phyloP scores from a whole-genome alignment of 192 early-diverging fungal species.

The Radiomyces spectabilis region DNA sequence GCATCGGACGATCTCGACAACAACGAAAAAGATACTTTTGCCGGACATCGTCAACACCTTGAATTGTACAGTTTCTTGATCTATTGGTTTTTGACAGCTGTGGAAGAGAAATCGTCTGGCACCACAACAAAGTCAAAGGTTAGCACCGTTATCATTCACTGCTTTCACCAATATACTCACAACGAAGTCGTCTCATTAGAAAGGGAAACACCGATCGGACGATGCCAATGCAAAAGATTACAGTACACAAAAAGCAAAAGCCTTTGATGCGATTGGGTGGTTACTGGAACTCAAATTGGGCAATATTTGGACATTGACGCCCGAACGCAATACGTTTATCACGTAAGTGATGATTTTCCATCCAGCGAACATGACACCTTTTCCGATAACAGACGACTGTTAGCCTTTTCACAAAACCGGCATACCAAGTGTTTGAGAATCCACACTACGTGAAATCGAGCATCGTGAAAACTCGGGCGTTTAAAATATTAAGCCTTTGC shows the following conservation, averaged over 20 bases:
- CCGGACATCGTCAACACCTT: constrained; percentile 53
- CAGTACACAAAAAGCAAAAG: constrained; percentile 46
- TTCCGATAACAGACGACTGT: too few relatives aligned
- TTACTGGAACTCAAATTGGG: constrained; percentile 56
- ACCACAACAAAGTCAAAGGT: constrained; percentile 23
- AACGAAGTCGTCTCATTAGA: neutral
- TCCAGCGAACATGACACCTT: too few relatives aligned
- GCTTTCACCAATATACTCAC: neutral
- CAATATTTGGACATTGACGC: constrained; percentile 62
- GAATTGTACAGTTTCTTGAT: constrained; percentile 82
- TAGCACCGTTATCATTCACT: too few relatives aligned
- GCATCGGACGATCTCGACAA: constrained; percentile 52
- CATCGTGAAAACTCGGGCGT: constrained; percentile 49
- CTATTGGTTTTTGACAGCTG: constrained; percentile 70
- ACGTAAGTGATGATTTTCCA: constrained; percentile 35
- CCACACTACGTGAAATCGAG: constrained; percentile 54
- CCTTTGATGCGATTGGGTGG: constrained; percentile 43
- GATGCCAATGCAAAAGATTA: constrained; percentile 39
- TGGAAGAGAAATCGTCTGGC: constrained; percentile 45
- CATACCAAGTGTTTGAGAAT: constrained; percentile 80
- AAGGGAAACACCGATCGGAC: constrained; percentile 1
- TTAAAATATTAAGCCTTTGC: constrained; percentile 66
- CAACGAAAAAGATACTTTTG: constrained; percentile 66
- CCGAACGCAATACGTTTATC: constrained; percentile 62
- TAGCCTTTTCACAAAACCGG: constrained; percentile 67